These are phyloP conservation scores for Phytophthora boehmeriae DNA, from an alignment of 352 stramenopile genomes.

Conservation along the genomic window DNA sequence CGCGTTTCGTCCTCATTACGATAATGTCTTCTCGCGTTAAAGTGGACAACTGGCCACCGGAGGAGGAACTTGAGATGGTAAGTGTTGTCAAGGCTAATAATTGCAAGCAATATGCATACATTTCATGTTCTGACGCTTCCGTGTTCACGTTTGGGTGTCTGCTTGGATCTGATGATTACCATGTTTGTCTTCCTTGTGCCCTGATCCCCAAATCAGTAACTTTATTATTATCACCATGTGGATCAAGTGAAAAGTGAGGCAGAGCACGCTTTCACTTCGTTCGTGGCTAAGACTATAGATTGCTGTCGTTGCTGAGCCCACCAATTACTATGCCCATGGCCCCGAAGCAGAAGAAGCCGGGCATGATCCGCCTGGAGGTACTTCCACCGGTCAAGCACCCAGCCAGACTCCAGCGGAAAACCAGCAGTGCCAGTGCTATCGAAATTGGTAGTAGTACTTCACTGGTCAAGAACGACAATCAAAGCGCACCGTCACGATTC, in stretches of 20 bases:
- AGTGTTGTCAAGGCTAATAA: constrained; percentile 18
- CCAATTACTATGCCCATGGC: constrained; percentile 18
- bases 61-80: neutral
- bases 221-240: constrained; percentile 6
- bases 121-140: constrained; percentile 17
- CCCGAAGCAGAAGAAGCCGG: constrained; percentile 13
- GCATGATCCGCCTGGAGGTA: neutral
- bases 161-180: too few species aligned
- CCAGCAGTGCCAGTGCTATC: constrained; percentile 56
- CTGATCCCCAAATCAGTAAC: constrained; percentile 24
- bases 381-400: constrained; percentile 22
- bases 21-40: constrained; percentile 71
- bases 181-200: constrained; percentile 18
- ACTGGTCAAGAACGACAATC: constrained; percentile 2
- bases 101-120: constrained; percentile 19
- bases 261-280: constrained; percentile 3
- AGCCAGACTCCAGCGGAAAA: constrained; percentile 55
- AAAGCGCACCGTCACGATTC: constrained; percentile 11
- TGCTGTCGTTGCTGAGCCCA: constrained; percentile 5
- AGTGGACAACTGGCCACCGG: neutral
- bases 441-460: constrained; percentile 24
- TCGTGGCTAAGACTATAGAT: constrained; percentile 6
- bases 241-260: constrained; percentile 11
- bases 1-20: constrained; percentile 61
- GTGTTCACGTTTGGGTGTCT: neutral